Conservation (phyloP, 148 eudicot genomes). For the Selenicereus undatus region DNA sequence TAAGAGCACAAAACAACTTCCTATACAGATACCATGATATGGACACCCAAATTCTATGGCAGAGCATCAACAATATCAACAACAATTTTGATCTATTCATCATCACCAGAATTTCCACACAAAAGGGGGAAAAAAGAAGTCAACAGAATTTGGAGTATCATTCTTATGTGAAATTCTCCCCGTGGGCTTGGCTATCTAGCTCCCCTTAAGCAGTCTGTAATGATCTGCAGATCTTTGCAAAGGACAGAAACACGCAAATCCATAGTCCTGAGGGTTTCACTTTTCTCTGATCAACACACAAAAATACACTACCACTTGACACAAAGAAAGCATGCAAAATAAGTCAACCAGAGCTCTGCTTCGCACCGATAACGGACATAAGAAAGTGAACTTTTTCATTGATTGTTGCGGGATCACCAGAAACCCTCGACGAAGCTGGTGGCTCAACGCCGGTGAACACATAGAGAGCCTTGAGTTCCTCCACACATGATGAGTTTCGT, state of each 20-base stretch:
- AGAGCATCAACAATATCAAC: no score
- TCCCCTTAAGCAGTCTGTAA: neutral
- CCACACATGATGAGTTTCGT: constrained; percentile 32
- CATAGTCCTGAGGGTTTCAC: neutral
- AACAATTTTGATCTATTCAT: neutral
- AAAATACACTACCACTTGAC: neutral
- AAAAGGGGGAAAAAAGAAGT: no score
- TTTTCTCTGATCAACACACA: neutral
- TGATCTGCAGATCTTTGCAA: neutral
- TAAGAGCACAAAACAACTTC: no score
- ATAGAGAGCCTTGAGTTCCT: constrained; percentile 69
- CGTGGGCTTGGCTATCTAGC: neutral
- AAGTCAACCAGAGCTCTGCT: constrained; percentile 27
- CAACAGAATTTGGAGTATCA: neutral
- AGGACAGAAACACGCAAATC: neutral
- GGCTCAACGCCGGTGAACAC: constrained; percentile 80
- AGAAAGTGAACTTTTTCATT: constrained; percentile 53
- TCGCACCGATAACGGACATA: constrained; percentile 72
- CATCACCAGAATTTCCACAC: neutral
- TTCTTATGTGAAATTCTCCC: no score
- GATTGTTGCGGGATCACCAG: constrained; percentile 37
- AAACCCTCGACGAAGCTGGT: constrained; percentile 34
- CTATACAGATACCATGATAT: no score
- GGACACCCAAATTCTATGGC: no score
- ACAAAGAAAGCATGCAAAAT: constrained; percentile 4